Conservation (phyloP, 73 alveolate species). For the Tetrahymena thermophila region DNA sequence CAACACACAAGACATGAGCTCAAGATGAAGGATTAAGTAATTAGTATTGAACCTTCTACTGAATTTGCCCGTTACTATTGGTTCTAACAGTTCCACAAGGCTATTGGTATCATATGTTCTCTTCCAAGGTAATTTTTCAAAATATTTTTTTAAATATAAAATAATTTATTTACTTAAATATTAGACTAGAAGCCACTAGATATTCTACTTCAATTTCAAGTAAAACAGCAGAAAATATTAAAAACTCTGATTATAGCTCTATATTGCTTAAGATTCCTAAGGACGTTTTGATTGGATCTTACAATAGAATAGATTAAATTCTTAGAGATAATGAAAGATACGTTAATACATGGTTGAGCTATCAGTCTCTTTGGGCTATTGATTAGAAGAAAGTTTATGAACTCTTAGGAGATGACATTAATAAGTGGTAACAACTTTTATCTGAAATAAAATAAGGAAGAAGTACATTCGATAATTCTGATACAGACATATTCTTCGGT, state of each 20-base stretch:
- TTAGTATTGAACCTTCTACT: constrained; percentile 94
- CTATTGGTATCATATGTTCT: constrained; percentile 62
- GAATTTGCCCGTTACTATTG: constrained; percentile 94
- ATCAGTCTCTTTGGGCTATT: constrained; percentile 98
- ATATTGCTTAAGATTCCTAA: constrained; percentile 49
- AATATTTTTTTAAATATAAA: not conserved
- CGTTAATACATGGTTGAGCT: constrained; percentile 94
- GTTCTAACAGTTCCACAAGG: constrained; percentile 87
- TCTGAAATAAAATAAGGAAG: constrained; percentile 85
- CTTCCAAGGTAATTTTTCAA: constrained; percentile 1
- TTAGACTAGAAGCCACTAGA: constrained; percentile 16
- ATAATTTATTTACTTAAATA: not conserved
- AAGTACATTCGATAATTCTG: constrained; percentile 86
- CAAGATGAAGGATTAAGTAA: constrained; percentile 71
- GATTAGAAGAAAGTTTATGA: constrained; percentile 77
- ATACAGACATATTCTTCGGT: constrained; percentile 89
- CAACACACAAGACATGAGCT: constrained; percentile 70
- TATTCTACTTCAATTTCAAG: constrained; percentile 1
- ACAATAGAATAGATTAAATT: constrained; percentile 61
- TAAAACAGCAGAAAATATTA: constrained; percentile 1
- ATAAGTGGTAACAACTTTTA: constrained; percentile 89
- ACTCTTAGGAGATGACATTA: constrained; percentile 86
- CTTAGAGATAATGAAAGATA: constrained; percentile 84
- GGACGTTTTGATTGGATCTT: constrained; percentile 56
- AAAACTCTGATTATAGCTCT: constrained; percentile 43